A percentile compares a stretch with the other conserved stretches of the same genome.
Evolutionary conservation across 2,329 filamentous ascomycete species (phyloP).

Genomic region (Penicillium palitans): DNA sequence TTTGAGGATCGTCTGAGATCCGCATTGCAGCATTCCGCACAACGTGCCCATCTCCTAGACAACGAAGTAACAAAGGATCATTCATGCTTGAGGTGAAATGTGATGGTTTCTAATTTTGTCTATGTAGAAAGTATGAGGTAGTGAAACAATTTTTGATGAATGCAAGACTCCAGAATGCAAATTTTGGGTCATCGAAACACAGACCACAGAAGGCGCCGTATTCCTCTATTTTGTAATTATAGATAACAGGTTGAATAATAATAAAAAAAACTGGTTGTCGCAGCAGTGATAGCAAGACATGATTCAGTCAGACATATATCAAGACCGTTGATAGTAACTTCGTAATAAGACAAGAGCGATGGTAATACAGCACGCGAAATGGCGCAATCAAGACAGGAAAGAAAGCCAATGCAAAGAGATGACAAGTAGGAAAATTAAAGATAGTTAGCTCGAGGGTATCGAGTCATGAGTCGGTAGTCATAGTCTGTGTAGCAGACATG

Average conservation of each 20-base stretch:
- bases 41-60: not conserved
- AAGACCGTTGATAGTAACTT: not conserved
- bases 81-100: not conserved
- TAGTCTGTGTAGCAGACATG: slow-evolving; percentile 4
- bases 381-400: not conserved
- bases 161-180: not conserved
- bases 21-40: slow-evolving; percentile 8
- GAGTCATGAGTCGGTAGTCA: slow-evolving; percentile 11
- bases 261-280: not conserved
- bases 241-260: not conserved
- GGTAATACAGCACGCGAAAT: slow-evolving; percentile 7
- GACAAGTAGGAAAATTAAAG: slow-evolving; percentile 9
- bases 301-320: not conserved
- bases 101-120: not conserved
- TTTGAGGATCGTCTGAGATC: not conserved
- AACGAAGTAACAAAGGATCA: not conserved
- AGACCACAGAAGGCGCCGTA: not conserved
- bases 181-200: not conserved
- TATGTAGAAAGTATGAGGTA: not conserved
- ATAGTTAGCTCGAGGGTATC: slow-evolving; percentile 13
- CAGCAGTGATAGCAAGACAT: not conserved
- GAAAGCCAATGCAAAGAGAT: not conserved
- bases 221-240: not conserved
- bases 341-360: not conserved
- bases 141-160: slow-evolving; percentile 1